Conservation (phyloP, 108 stramenopile species). For the Skeletonema tropicum region DNA sequence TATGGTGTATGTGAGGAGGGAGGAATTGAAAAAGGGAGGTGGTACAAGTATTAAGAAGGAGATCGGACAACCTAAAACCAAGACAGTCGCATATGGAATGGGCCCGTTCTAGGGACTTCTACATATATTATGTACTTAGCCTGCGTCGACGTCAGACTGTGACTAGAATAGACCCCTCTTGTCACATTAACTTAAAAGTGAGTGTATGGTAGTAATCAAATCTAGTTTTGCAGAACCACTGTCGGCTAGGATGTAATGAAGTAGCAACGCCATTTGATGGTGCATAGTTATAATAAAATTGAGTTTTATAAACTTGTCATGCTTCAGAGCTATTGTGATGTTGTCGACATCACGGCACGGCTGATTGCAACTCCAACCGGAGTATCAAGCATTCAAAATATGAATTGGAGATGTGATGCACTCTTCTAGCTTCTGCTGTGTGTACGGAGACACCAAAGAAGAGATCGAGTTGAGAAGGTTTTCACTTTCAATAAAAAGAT, state of each 20-base stretch:
- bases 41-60: neutral
- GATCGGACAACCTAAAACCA: neutral
- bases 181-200: neutral
- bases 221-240: too few relatives aligned
- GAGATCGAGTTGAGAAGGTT: neutral
- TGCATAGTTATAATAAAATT: neutral
- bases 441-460: slow-evolving; percentile 7
- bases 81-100: neutral
- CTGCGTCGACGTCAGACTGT: neutral
- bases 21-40: slow-evolving; percentile 24
- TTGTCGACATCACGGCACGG: neutral
- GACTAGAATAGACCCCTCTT: neutral
- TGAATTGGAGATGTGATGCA: neutral
- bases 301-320: neutral
- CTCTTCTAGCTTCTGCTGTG: slow-evolving; percentile 4
- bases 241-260: too few relatives aligned
- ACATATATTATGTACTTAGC: neutral
- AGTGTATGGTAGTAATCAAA: too few relatives aligned
- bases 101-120: neutral
- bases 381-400: neutral
- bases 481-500: neutral
- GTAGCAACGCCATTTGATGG: too few relatives aligned
- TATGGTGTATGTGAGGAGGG: slow-evolving; percentile 56
- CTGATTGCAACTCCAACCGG: neutral
- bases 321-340: neutral